Percentiles rank a stretch among this genome's conserved stretches.
Evolutionary conservation across 331 rosid genomes (phyloP).

Genomic region (Arachis monticola): DNA sequence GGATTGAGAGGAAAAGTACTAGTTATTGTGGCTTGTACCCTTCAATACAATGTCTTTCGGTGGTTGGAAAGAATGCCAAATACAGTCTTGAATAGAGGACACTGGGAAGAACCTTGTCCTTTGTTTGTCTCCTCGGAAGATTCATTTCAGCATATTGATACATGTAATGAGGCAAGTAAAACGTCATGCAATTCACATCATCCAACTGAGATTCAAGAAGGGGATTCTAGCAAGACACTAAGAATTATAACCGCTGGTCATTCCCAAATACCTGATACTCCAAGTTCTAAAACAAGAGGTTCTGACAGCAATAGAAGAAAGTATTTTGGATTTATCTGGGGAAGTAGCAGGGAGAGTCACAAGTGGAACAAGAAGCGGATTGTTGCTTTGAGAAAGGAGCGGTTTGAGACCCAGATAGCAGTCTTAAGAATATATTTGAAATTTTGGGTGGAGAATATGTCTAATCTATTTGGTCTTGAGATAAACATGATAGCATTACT

Average conservation of each 20-base stretch:
- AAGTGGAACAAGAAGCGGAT: constrained; percentile 92
- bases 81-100: constrained; percentile 57
- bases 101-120: constrained; percentile 95
- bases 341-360: constrained; percentile 86
- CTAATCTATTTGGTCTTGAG: constrained; percentile 96
- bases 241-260: constrained; percentile 49
- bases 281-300: constrained; percentile 53
- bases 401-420: constrained; percentile 83
- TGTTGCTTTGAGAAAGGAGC: constrained; percentile 77
- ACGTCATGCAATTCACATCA: constrained; percentile 48
- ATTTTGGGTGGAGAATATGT: constrained; percentile 90
- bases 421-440: constrained; percentile 79
- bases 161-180: constrained; percentile 53
- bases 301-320: constrained; percentile 58
- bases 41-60: constrained; percentile 92
- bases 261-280: constrained; percentile 51
- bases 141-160: constrained; percentile 44
- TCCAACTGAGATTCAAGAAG: constrained; percentile 52
- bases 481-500: constrained; percentile 94
- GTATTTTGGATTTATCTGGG: constrained; percentile 87
- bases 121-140: constrained; percentile 81
- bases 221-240: constrained; percentile 48
- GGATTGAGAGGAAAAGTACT: constrained; percentile 96
- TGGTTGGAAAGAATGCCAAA: constrained; percentile 90
- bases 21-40: constrained; percentile 92